Base-by-base conservation (phyloP, 2,329 filamentous ascomycete species). In the Lasiodiplodia sp. region DNA sequence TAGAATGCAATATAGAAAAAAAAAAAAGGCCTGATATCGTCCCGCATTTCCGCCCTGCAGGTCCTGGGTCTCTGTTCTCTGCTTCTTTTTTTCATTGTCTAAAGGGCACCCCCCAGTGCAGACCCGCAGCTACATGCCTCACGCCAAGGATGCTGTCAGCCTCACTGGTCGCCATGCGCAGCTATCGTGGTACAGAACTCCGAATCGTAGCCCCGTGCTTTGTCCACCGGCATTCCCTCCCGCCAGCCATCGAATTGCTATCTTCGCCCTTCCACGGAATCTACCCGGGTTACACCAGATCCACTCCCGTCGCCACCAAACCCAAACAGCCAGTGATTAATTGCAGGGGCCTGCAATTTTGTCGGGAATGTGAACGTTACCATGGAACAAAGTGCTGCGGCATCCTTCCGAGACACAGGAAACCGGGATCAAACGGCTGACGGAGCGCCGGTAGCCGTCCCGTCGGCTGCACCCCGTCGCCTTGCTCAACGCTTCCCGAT, bases 321-420 rank as follows among this genome's bases (percentile, higher is more conserved):
- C 37, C 38, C 57, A 34, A 18, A 52, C 44, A 28, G 14, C 58
- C 40, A 37, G 18, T 49, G 31, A 25, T 52, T 52, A n/a, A 23
- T 38, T 31, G 12, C 60, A 64, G 47, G 47, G 60, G 60, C 47
- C 37, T 38, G 60, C 44, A 52, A 25, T 23, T 38, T 25, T 38
- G 47, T 64, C 60, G 60, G 60, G 60, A 64, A 64, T 40, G 40
- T 38, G 12, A 31, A 52, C 31, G 31, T 64, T 64, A 64, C 60
- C 60, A 64, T 64, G 60, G 60, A 38, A 51, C 60, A 28, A 38
- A 12, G 6, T 21, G 25, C 58, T 62, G 60, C 60, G 47, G 31
- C 28, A 21, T 21, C 37, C 38, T 64, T 64, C 60, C 44, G 60
- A 64, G 25, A 64, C 60, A 64, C 60, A 64, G 47, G 47, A 64